Percentiles rank a stretch among this genome's conserved stretches.
Conservation (phyloP, 2,329 filamentous ascomycete genomes). For the Aspergillus persii region DNA sequence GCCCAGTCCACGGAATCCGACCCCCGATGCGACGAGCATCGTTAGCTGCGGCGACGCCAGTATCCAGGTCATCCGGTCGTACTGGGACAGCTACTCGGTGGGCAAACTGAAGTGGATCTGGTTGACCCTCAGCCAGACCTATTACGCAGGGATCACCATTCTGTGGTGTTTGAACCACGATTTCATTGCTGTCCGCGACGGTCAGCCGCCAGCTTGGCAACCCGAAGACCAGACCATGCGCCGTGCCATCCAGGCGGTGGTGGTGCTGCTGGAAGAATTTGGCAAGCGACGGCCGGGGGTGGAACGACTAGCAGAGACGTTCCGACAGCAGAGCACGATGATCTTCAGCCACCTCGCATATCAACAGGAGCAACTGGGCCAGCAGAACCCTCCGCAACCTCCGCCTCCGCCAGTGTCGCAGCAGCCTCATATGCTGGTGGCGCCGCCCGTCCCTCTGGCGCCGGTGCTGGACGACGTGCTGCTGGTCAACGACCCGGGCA, state of each 20-base stretch:
- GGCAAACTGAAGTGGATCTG: slow-evolving; percentile 44
- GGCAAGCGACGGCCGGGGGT: slow-evolving; percentile 38
- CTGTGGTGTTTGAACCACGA: slow-evolving; percentile 42
- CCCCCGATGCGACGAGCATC: slow-evolving; percentile 35
- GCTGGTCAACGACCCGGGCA: slow-evolving; percentile 31
- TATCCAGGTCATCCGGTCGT: slow-evolving; percentile 38
- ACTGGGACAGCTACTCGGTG: slow-evolving; percentile 40
- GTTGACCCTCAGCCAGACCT: slow-evolving; percentile 39
- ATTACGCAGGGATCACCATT: slow-evolving; percentile 41
- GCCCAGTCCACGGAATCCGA: slow-evolving; percentile 37
- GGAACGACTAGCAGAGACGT: slow-evolving; percentile 37
- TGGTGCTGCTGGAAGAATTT: slow-evolving; percentile 39
- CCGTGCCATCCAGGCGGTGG: slow-evolving; percentile 35
- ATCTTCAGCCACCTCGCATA: slow-evolving; percentile 39
- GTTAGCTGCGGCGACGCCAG: slow-evolving; percentile 40
- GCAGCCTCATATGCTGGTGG: slow-evolving; percentile 14
- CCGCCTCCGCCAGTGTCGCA: slow-evolving; percentile 11
- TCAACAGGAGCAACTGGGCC: slow-evolving; percentile 29
- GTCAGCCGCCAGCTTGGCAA: slow-evolving; percentile 30
- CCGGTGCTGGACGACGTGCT: slow-evolving; percentile 36
- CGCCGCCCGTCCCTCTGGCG: slow-evolving; percentile 30
- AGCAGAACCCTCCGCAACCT: slow-evolving; percentile 18
- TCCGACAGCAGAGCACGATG: slow-evolving; percentile 38
- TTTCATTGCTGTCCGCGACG: slow-evolving; percentile 32
- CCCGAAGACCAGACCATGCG: slow-evolving; percentile 38